Evolutionary conservation across 1,284 basidiomycete species (phyloP), one percentile per base, ranked within the genome.

Genomic region (Irpex sp.): DNA sequence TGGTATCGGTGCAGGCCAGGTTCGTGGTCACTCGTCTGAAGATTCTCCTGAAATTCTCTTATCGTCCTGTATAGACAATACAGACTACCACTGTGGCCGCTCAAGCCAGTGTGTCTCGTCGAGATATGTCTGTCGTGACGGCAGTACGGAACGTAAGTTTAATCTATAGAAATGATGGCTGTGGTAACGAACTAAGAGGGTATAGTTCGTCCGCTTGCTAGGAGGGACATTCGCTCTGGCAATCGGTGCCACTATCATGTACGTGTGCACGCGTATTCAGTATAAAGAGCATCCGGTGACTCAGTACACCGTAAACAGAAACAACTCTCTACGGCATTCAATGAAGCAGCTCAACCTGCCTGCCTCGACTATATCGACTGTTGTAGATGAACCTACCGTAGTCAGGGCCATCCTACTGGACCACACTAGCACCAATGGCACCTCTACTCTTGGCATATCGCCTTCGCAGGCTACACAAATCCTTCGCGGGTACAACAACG

Each of bases 71-170:
- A 0, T 26, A 86, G 84, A 86, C 85, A 0, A 68, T 86, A 26
- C 86, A 87, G 73, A 87, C 85, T 0, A 86, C 84, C 0, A 87
- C 86, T 0, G 83, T 91, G 2, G 88, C 89, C 0, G 87, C 84
- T 3, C 89, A 91, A 69, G 87, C 88, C 0, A 88, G 87, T 21
- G 89, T 91, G 1, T 73, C 84, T 0, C 75, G 88, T 26, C 78
- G 79, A 55, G 88, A 91, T 64, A 86, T 91, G 82, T 86, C 87
- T 1, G 88, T 89, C 5, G 88, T 90, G 1, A 91, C 89, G 0
- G 84, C 85, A 0, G 82, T 87, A 58, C 80, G 89, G 37, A 91
- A 90, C 69, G 85, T 85, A 63, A 60, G 80, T 71, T 13, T 61
- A 34, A 34, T 34, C 31, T 13, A 44, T 51, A 31, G 34, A 6